Conservation (phyloP, 352 stramenopile genomes). For the Phytophthora tentaculata region DNA sequence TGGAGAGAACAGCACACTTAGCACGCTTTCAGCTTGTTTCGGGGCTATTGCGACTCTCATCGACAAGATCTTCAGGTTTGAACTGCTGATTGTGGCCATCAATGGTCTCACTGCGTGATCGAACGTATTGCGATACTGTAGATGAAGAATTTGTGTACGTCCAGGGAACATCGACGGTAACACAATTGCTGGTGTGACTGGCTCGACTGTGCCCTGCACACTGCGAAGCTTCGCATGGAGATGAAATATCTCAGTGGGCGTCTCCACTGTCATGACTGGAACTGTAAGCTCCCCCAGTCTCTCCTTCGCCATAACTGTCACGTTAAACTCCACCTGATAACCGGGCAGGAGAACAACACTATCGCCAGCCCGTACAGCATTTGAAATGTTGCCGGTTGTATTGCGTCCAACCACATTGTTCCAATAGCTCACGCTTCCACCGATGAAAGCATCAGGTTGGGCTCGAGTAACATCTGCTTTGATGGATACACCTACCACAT, state of each 20-base stretch:
- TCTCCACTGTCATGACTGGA: conserved; percentile 47
- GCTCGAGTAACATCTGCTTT: conserved; percentile 14
- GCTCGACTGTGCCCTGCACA: conserved; percentile 42
- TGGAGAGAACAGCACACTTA: conserved; percentile 46
- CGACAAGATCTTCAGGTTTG: conserved; percentile 30
- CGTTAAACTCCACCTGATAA: conserved; percentile 32
- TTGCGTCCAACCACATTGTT: neutral
- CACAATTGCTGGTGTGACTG: conserved; percentile 31
- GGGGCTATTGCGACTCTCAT: conserved; percentile 25
- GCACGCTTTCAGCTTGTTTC: conserved; percentile 28
- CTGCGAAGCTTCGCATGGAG: conserved; percentile 38
- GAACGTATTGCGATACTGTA: conserved; percentile 56
- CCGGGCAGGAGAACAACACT: conserved; percentile 38
- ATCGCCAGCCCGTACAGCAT: conserved; percentile 18
- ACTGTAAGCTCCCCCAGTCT: conserved; percentile 33
- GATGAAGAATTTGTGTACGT: conserved; percentile 30
- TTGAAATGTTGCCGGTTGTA: neutral
- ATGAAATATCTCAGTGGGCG: conserved; percentile 46
- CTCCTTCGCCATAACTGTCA: conserved; percentile 35
- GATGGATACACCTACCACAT: conserved; percentile 35
- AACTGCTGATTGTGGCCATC: conserved; percentile 18
- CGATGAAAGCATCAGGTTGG: neutral
- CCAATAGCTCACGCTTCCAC: neutral
- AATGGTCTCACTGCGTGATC: conserved; percentile 38
- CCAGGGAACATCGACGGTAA: conserved; percentile 51